Conservation (phyloP, 2,329 filamentous ascomycete genomes). For the Rhynchosporium secalis region DNA sequence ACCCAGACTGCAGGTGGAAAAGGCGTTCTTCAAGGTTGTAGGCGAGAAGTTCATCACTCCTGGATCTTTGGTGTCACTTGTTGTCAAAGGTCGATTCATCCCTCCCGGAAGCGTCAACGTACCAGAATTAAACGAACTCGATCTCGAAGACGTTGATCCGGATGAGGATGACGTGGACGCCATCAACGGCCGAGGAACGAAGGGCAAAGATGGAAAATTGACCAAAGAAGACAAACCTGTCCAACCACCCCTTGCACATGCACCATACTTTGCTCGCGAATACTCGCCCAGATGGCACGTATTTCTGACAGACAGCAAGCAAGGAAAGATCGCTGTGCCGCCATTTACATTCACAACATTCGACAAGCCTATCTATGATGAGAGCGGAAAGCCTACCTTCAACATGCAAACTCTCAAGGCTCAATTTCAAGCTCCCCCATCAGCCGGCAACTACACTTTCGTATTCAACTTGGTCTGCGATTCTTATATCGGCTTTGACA, state of each 20-base stretch:
- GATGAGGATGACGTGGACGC: constrained; percentile 91
- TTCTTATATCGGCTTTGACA: constrained; percentile 92
- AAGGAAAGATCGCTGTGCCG: constrained; percentile 93
- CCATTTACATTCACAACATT: constrained; percentile 95
- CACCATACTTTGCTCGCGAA: constrained; percentile 87
- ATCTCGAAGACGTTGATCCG: constrained; percentile 88
- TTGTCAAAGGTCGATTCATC: constrained; percentile 92
- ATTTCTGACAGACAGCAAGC: constrained; percentile 91
- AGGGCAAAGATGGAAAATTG: constrained; percentile 62
- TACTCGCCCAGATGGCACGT: constrained; percentile 91
- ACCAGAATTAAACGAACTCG: constrained; percentile 71
- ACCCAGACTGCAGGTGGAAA: constrained; percentile 79
- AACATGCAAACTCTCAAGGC: constrained; percentile 96
- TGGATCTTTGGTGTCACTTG: constrained; percentile 86
- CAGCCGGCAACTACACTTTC: constrained; percentile 91
- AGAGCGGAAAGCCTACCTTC: constrained; percentile 82
- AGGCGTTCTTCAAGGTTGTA: constrained; percentile 97
- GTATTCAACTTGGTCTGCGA: constrained; percentile 93
- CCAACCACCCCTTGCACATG: constrained; percentile 82
- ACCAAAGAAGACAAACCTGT: constrained; percentile 63
- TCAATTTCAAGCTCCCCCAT: constrained; percentile 91
- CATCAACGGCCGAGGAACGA: constrained; percentile 72
- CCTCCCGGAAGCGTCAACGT: constrained; percentile 79
- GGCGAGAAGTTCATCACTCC: constrained; percentile 93
- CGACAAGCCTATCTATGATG: constrained; percentile 82